A percentile compares a stretch with the other conserved stretches of the same genome.
phyloP scores from a whole-genome alignment of 805 yeast genomes.

The Ogataea neopini region DNA sequence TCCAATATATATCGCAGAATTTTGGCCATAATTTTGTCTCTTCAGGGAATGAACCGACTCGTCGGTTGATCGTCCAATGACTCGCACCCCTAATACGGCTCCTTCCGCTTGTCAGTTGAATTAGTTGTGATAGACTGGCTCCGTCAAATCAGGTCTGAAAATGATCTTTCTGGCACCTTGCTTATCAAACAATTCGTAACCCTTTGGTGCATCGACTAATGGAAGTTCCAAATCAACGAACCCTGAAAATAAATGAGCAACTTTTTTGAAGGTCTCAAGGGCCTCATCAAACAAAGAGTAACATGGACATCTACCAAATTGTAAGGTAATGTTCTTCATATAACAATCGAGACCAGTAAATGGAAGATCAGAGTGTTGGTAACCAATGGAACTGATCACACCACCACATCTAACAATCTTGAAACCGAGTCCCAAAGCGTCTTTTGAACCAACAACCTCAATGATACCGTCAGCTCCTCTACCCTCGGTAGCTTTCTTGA shows the following conservation, averaged over 20 bases:
- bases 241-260: conserved; percentile 46
- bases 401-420: conserved; percentile 59
- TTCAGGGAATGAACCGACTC: too few relatives aligned
- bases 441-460: conserved; percentile 58
- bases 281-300: conserved; percentile 57
- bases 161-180: conserved; percentile 59
- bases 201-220: conserved; percentile 46
- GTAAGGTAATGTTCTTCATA: conserved; percentile 53
- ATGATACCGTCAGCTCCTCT: conserved; percentile 61
- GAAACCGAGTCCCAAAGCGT: conserved; percentile 52
- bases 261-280: conserved; percentile 45
- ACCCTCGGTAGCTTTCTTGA: conserved; percentile 40
- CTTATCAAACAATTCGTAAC: conserved; percentile 51
- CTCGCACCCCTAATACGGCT: too few relatives aligned
- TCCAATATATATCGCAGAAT: too few relatives aligned
- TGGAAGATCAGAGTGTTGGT: conserved; percentile 59
- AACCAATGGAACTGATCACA: conserved; percentile 57
- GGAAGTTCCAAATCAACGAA: conserved; percentile 52
- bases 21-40: too few relatives aligned
- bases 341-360: conserved; percentile 59
- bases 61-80: too few relatives aligned
- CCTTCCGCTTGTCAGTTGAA: too few relatives aligned
- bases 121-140: conserved; percentile 9
- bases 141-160: conserved; percentile 31
- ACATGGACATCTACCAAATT: conserved; percentile 66